Base-by-base conservation (phyloP, 345 rosid genomes). In the Gossypium ekmanianum region DNA sequence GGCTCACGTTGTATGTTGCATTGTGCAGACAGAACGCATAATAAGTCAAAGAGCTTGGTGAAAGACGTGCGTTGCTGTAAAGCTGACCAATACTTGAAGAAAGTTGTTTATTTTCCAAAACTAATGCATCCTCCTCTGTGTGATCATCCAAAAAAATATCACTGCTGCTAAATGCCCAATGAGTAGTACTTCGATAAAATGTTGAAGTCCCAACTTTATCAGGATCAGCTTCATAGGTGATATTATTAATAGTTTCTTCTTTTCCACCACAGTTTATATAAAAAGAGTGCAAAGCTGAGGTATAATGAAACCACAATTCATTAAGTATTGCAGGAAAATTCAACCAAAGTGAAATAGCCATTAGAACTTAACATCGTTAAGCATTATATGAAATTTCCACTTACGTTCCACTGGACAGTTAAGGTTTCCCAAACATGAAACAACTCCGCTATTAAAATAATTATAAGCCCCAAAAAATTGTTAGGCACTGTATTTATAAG, bases 1-100 rank as follows among this genome's bases (percentile, higher is more conserved):
- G 94, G 43, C 17, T 82, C 22, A 91, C 83, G 22, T 71, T 81
- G 82, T 92, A 91, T 10, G 22, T 73, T 65, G 90, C 91, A 72
- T 82, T 89, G 47, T 58, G 67, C 59, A 92, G 83, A 79, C 97
- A 92, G 45, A 79, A 85, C 2, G 80, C 91, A 80, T 83, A 84
- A 76, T 90, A 92, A 56, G 89, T 85, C 1, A 92, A 87, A 6
- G 90, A 59, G 50, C 83, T 61, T 14, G 90, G 83, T 55, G 88
- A 83, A 75, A 80, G 72, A 10, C 87, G 83, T 5, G 88, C 89
- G 6, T 50, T 63, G 20, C n/a, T 83, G 78, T 86, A 88, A 0
- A 86, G 74, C 9, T 68, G 24, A 12, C 84, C 67, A 76, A 74
- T 61, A 26, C 62, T 72, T 29, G 56, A 29, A 6, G 74, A 51